Evolutionary conservation across 495 filamentous ascomycete genomes (phyloP).

Genomic region (Penicillium verhagenii): DNA sequence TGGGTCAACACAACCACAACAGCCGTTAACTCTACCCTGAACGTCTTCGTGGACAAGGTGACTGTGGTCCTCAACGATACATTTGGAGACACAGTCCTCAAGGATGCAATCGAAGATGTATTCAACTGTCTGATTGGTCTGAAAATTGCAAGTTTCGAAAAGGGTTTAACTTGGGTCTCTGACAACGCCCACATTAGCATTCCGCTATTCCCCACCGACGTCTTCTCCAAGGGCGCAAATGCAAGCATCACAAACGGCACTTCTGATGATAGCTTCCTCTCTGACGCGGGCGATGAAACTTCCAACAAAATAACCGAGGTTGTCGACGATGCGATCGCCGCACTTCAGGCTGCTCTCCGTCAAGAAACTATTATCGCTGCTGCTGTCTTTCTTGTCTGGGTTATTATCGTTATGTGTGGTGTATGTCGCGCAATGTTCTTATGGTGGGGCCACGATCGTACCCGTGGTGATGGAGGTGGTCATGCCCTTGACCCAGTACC

Average conservation of each 20-base stretch:
- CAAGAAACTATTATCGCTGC: constrained; percentile 76
- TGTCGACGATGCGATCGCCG: constrained; percentile 60
- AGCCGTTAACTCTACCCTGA: constrained; percentile 83
- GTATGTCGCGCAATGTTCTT: constrained; percentile 60
- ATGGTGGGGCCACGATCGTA: constrained; percentile 39
- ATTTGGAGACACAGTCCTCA: constrained; percentile 78
- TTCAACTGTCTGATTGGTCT: constrained; percentile 74
- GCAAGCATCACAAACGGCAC: constrained; percentile 54
- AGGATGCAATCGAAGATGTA: constrained; percentile 68
- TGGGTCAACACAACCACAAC: constrained; percentile 82
- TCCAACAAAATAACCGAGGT: constrained; percentile 79
- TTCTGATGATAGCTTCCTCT: constrained; percentile 65
- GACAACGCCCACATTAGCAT: constrained; percentile 83
- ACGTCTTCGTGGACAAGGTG: constrained; percentile 73
- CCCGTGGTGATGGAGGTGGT: constrained; percentile 50
- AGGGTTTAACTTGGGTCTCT: constrained; percentile 84
- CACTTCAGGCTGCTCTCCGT: constrained; percentile 62
- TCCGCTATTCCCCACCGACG: constrained; percentile 72
- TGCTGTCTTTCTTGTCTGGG: constrained; percentile 67
- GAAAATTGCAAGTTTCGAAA: constrained; percentile 73
- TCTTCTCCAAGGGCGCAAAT: constrained; percentile 78
- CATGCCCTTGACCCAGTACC: constrained; percentile 24
- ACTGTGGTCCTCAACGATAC: constrained; percentile 65
- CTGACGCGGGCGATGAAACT: constrained; percentile 63
- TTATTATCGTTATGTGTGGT: constrained; percentile 73